phyloP scores from a whole-genome alignment of 257 asterid genomes.

The Solanum chaucha region DNA sequence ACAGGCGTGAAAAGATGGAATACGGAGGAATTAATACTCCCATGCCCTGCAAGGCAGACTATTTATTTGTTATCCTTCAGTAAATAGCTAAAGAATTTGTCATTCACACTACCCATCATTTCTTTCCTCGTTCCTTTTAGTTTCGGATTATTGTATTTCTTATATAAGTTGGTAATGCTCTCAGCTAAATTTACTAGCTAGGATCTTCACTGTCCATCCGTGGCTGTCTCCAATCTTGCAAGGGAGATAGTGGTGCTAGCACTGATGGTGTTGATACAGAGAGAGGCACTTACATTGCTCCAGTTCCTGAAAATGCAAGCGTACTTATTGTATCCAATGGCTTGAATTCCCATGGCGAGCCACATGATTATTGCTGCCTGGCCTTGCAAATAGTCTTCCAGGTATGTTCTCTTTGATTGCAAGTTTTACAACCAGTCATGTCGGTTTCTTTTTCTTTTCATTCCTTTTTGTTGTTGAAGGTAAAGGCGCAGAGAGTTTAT shows the following conservation, averaged over 20 bases:
- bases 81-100: neutral
- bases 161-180: slow-evolving; percentile 2
- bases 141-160: neutral
- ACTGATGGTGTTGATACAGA: slow-evolving; percentile 29
- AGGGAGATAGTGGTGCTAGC: slow-evolving; percentile 13
- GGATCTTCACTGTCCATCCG: slow-evolving; percentile 44
- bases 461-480: neutral
- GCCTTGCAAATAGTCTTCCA: slow-evolving; percentile 63
- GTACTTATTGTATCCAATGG: slow-evolving; percentile 8
- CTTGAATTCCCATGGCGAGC: slow-evolving; percentile 21
- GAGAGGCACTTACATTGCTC: slow-evolving; percentile 22
- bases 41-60: neutral
- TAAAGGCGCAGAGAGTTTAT: neutral
- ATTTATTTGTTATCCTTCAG: neutral
- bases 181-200: slow-evolving; percentile 33
- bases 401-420: slow-evolving; percentile 21
- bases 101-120: neutral
- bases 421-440: neutral
- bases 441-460: neutral
- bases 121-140: neutral
- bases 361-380: slow-evolving; percentile 32
- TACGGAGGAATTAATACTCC: neutral
- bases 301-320: slow-evolving; percentile 24
- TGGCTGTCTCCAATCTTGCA: slow-evolving; percentile 32
- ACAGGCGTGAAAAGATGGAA: neutral